Percentiles rank a stretch among this genome's conserved stretches.
These are phyloP conservation scores for Plenodomus lindquistii DNA, from an alignment of 2,329 filamentous ascomycete species.

Conservation along the genomic window DNA sequence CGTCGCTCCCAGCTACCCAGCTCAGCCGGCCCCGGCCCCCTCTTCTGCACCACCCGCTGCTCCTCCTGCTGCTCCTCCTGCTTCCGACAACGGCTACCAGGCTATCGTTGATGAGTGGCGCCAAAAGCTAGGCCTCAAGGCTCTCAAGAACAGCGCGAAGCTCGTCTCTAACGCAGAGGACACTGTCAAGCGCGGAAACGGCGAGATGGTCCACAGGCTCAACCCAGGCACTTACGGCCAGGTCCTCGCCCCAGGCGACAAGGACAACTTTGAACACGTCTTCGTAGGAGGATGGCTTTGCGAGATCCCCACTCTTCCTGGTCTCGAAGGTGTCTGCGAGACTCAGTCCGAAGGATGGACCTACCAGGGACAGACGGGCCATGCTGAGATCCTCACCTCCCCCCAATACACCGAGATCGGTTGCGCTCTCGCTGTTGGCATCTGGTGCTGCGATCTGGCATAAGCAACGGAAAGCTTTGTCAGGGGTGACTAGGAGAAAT, in stretches of 20 bases:
- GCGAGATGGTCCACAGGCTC: slow-evolving; percentile 15
- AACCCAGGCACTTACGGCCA: slow-evolving; percentile 11
- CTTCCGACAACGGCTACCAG: slow-evolving; percentile 28
- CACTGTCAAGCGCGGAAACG: slow-evolving; percentile 2
- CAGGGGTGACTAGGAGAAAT: slow-evolving; percentile 8
- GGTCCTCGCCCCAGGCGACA: slow-evolving; percentile 31
- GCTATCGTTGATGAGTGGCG: slow-evolving; percentile 33
- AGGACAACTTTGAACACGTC: slow-evolving; percentile 30
- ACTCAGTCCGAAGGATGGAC: slow-evolving; percentile 30
- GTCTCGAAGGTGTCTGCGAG: slow-evolving; percentile 30
- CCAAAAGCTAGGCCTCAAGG: slow-evolving; percentile 28
- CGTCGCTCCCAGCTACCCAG: slow-evolving; percentile 8
- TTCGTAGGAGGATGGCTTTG: slow-evolving; percentile 44
- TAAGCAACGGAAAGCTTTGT: slow-evolving; percentile 13
- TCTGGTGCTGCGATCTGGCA: slow-evolving; percentile 40
- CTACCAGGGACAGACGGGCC: slow-evolving; percentile 36
- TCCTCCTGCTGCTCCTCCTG: slow-evolving; percentile 12
- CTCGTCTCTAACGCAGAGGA: slow-evolving; percentile 28
- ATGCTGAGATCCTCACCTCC: slow-evolving; percentile 36
- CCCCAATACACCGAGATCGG: slow-evolving; percentile 35
- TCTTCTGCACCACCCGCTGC: slow-evolving; percentile 8
- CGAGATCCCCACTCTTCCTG: slow-evolving; percentile 32
- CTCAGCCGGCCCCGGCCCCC: slow-evolving; percentile 8
- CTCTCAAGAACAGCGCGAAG: slow-evolving; percentile 18
- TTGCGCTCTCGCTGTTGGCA: slow-evolving; percentile 24